A percentile compares a stretch with the other conserved stretches of the same genome.
phyloP scores from a whole-genome alignment of 2,329 filamentous ascomycete species.

The Sarocladium strictum region DNA sequence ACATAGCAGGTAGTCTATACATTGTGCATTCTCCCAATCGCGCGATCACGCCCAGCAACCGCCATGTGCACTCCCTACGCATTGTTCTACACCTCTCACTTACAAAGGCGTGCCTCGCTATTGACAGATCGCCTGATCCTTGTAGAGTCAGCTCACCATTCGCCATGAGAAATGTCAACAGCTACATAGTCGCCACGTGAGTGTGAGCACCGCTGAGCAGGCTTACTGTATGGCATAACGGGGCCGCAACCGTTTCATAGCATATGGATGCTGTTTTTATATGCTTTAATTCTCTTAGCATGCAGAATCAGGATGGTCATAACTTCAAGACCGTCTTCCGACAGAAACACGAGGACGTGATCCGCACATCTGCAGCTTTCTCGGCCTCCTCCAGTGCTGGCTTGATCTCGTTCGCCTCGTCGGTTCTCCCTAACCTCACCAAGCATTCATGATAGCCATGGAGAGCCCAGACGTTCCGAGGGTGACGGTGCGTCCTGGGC shows the following conservation, averaged over 20 bases:
- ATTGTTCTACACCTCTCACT: not conserved
- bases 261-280: too few species aligned
- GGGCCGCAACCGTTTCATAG: too few species aligned
- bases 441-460: slow-evolving; percentile 70
- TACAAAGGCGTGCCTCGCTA: not conserved
- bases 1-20: too few species aligned
- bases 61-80: not conserved
- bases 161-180: not conserved
- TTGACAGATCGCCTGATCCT: not conserved
- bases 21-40: too few species aligned
- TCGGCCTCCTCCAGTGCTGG: slow-evolving; percentile 44
- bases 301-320: not conserved
- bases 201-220: too few species aligned
- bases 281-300: too few species aligned
- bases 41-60: too few species aligned
- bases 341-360: slow-evolving; percentile 31
- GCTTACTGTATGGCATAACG: too few species aligned
- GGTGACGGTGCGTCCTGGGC: slow-evolving; percentile 60
- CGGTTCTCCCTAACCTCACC: slow-evolving; percentile 36
- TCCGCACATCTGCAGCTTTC: slow-evolving; percentile 54
- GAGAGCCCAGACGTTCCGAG: slow-evolving; percentile 69
- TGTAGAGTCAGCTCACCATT: not conserved
- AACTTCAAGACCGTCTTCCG: slow-evolving; percentile 10
- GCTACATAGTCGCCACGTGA: too few species aligned
- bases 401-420: slow-evolving; percentile 29